These are phyloP conservation scores for Lentinula aciculospora DNA, from an alignment of 768 basidiomycete species.

Conservation along the genomic window DNA sequence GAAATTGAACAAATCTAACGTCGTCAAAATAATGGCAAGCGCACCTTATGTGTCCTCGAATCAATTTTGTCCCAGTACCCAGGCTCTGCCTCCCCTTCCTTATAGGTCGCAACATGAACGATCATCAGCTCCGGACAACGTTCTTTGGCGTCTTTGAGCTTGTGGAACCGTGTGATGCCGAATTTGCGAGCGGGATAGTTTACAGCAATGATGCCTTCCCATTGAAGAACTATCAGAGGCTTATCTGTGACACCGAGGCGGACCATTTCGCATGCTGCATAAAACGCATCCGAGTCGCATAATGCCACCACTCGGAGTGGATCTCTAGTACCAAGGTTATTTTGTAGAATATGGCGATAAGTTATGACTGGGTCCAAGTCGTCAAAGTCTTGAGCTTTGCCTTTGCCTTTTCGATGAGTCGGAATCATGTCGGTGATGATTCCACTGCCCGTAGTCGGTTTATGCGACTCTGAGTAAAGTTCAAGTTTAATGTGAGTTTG, in stretches of 20 bases:
- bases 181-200: slow-evolving; percentile 92
- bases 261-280: slow-evolving; percentile 82
- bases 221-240: slow-evolving; percentile 49
- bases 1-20: neutral
- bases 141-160: slow-evolving; percentile 74
- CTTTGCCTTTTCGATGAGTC: slow-evolving; percentile 51
- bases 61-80: slow-evolving; percentile 91
- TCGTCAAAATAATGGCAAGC: neutral
- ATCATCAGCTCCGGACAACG: slow-evolving; percentile 80
- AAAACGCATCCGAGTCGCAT: slow-evolving; percentile 87
- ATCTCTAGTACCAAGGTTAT: slow-evolving; percentile 63
- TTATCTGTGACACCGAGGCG: slow-evolving; percentile 59
- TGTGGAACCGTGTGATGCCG: slow-evolving; percentile 91
- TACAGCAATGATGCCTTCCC: slow-evolving; percentile 88
- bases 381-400: slow-evolving; percentile 35
- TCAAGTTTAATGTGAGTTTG: no score
- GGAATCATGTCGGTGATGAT: neutral
- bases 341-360: slow-evolving; percentile 70
- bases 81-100: slow-evolving; percentile 79
- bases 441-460: neutral
- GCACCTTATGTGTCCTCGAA: slow-evolving; percentile 87
- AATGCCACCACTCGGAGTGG: slow-evolving; percentile 83
- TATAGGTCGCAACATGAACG: slow-evolving; percentile 94
- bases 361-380: slow-evolving; percentile 68
- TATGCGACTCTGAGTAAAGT: no score